These are phyloP conservation scores for Geosmithia flava DNA, from an alignment of 2,329 filamentous ascomycete species.

Conservation along the genomic window DNA sequence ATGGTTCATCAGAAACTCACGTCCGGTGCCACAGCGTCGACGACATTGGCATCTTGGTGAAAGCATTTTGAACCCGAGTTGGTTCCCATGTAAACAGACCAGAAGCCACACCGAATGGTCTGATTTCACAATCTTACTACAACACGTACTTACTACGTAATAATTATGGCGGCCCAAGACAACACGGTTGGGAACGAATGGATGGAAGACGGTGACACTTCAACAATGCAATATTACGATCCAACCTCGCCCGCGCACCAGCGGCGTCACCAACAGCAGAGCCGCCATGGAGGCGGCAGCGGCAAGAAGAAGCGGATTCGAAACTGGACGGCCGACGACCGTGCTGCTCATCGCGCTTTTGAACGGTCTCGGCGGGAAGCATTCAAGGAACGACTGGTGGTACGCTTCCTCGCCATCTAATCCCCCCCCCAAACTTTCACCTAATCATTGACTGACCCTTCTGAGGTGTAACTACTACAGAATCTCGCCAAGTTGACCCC, in stretches of 20 bases:
- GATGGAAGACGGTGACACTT: neutral
- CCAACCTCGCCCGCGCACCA: neutral
- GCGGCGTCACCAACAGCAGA: neutral
- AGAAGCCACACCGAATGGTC: neutral
- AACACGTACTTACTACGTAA: no score
- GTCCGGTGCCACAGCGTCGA: neutral
- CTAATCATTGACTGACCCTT: neutral
- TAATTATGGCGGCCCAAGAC: neutral
- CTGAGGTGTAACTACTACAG: constrained; percentile 9
- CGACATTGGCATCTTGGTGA: neutral
- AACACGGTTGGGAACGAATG: neutral
- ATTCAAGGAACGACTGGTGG: constrained; percentile 23
- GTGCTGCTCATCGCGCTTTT: constrained; percentile 25
- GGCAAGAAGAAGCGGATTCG: constrained; percentile 19
- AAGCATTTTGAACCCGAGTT: neutral
- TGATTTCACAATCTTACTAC: no score
- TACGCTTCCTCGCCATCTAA: constrained; percentile 5
- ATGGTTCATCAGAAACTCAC: neutral
- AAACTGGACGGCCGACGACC: constrained; percentile 25
- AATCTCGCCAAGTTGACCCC: constrained; percentile 21
- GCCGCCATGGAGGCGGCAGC: neutral
- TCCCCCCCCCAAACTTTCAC: neutral
- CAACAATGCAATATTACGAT: neutral
- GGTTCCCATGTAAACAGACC: neutral
- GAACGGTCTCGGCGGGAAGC: constrained; percentile 26